These are phyloP conservation scores for Blastocystis hominis DNA, from an alignment of 352 stramenopile species.

Conservation along the genomic window DNA sequence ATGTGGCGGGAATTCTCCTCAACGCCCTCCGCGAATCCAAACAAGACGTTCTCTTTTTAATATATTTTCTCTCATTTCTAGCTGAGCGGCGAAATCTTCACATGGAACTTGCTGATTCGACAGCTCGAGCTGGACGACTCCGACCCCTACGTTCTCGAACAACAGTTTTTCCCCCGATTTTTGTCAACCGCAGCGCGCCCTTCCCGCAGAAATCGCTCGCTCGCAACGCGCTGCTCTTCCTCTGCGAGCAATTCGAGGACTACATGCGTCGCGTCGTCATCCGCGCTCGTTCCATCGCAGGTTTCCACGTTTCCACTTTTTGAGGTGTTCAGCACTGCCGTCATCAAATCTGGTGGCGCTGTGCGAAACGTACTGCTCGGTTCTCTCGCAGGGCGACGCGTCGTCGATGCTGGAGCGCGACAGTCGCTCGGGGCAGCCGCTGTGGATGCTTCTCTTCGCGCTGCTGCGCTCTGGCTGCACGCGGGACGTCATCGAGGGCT, in stretches of 20 bases:
- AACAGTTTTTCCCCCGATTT: not conserved
- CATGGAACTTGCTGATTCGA: not conserved
- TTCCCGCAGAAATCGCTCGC: not conserved
- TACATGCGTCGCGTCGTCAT: conserved; percentile 26
- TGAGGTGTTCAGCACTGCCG: not conserved
- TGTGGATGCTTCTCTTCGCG: not conserved
- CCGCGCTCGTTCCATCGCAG: not conserved
- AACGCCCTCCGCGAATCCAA: not conserved
- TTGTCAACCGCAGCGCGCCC: not conserved
- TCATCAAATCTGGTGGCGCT: not conserved
- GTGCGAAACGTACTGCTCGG: not conserved
- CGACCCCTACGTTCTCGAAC: not conserved
- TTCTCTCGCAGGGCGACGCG: not conserved
- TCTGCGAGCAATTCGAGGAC: not conserved
- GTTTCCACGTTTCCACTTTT: not conserved
- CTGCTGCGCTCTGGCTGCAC: not conserved
- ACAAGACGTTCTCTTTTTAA: not conserved
- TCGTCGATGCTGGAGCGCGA: not conserved
- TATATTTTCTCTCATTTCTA: not conserved
- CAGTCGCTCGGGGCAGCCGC: not conserved
- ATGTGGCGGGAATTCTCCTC: not conserved
- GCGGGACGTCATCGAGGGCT: not conserved
- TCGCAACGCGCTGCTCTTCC: not conserved
- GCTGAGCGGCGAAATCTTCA: conserved; percentile 10
- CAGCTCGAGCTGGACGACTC: not conserved